phyloP scores from a whole-genome alignment of 176 grass and related monocot genomes.

The Musa schizocarpa region DNA sequence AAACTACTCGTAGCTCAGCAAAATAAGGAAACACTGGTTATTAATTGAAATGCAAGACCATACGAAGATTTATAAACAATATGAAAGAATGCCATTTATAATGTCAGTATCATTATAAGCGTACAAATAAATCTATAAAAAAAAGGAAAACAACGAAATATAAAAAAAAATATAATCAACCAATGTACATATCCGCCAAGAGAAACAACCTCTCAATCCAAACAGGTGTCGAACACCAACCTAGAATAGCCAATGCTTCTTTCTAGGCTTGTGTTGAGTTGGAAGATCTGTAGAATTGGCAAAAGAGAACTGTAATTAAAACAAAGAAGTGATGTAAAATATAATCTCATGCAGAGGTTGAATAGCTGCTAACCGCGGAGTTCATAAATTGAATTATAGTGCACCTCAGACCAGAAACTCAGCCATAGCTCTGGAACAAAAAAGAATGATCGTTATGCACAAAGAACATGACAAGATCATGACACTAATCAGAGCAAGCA shows the following conservation, averaged over 20 bases:
- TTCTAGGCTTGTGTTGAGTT: conserved; percentile 68
- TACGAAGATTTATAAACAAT: too few relatives aligned
- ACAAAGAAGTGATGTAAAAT: conserved; percentile 1
- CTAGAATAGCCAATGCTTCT: conserved; percentile 92
- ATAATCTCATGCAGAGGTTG: neutral
- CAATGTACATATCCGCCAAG: neutral
- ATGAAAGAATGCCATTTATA: neutral
- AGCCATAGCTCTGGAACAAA: conserved; percentile 75
- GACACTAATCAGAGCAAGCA: neutral
- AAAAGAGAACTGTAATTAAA: neutral
- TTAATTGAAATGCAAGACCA: too few relatives aligned
- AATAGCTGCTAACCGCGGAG: conserved; percentile 47
- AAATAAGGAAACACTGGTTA: too few relatives aligned
- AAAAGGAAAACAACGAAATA: neutral
- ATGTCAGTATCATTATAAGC: neutral
- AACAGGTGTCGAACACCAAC: neutral
- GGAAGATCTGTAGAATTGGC: conserved; percentile 43
- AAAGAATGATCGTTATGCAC: neutral
- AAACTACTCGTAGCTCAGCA: too few relatives aligned
- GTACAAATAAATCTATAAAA: neutral
- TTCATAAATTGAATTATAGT: conserved; percentile 96
- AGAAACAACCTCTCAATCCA: neutral
- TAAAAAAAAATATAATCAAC: neutral
- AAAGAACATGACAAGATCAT: neutral
- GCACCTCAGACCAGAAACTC: conserved; percentile 98